Conservation (phyloP, 140 eudicot genomes). For the Bidens hawaiensis region DNA sequence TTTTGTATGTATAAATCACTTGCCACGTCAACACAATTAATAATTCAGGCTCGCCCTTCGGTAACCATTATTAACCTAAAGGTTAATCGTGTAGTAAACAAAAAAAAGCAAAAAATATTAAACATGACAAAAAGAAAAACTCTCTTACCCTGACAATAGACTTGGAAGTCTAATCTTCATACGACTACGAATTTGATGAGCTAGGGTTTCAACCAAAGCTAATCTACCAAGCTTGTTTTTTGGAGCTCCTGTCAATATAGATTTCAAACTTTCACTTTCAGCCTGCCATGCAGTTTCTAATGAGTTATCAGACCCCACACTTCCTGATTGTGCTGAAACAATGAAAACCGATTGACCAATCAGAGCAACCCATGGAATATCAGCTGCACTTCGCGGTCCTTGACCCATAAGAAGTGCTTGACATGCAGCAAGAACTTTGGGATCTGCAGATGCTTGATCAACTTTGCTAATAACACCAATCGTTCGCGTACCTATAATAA, state of each 20-base stretch:
- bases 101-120: neutral
- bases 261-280: slow-evolving; percentile 93
- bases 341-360: slow-evolving; percentile 96
- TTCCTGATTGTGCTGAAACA: slow-evolving; percentile 89
- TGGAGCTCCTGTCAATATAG: slow-evolving; percentile 95
- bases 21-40: too few relatives aligned
- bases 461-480: slow-evolving; percentile 93
- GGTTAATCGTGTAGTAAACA: neutral
- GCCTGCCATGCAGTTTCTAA: slow-evolving; percentile 97
- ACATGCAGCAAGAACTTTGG: slow-evolving; percentile 92
- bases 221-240: slow-evolving; percentile 91
- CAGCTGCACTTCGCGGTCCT: slow-evolving; percentile 94
- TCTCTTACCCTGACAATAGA: slow-evolving; percentile 84
- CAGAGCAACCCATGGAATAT: slow-evolving; percentile 96
- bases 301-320: slow-evolving; percentile 78
- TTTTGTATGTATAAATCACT: neutral
- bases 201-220: slow-evolving; percentile 92
- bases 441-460: slow-evolving; percentile 94
- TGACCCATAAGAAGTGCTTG: slow-evolving; percentile 91
- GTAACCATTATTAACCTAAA: neutral
- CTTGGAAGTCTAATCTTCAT: slow-evolving; percentile 97
- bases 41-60: neutral
- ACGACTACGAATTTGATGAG: slow-evolving; percentile 89
- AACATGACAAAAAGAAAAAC: neutral
- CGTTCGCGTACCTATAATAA: slow-evolving; percentile 73